These are phyloP conservation scores for Gastrodia elata DNA, from an alignment of 106 monocot genomes.

Conservation along the genomic window DNA sequence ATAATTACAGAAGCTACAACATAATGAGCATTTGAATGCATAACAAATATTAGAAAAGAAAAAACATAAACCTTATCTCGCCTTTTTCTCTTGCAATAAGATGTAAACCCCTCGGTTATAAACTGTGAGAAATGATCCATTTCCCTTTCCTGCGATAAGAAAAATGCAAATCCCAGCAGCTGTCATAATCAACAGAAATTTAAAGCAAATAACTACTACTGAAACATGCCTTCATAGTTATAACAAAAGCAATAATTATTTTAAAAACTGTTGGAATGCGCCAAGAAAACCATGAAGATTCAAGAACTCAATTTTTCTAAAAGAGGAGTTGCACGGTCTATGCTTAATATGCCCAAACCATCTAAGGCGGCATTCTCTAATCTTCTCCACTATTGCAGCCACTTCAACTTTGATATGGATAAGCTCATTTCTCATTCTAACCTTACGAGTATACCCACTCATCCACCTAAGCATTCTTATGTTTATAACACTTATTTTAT, in stretches of 20 bases:
- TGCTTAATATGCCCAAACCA: no score
- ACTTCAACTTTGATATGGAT: no score
- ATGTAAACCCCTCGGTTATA: slow-evolving; percentile 85
- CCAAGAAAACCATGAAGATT: neutral
- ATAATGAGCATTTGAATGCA: neutral
- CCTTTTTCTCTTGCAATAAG: slow-evolving; percentile 97
- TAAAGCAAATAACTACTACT: neutral
- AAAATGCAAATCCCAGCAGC: neutral
- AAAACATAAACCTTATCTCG: slow-evolving; percentile 66
- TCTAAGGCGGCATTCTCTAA: no score
- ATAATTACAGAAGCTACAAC: neutral
- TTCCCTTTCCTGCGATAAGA: slow-evolving; percentile 64
- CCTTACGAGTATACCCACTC: no score
- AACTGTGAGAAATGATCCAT: slow-evolving; percentile 98
- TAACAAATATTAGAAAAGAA: slow-evolving; percentile 1
- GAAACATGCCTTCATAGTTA: neutral
- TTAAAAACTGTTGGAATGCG: neutral
- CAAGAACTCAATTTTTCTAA: no score
- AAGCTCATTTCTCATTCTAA: no score
- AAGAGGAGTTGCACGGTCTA: no score
- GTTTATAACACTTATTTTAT: no score
- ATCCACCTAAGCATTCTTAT: no score
- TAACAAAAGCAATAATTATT: neutral
- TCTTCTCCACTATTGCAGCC: no score
- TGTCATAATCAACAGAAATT: neutral